A percentile compares a stretch with the other conserved stretches of the same genome.
Conservation (phyloP, 2,329 filamentous ascomycete species). For the Talaromyces islandicus region DNA sequence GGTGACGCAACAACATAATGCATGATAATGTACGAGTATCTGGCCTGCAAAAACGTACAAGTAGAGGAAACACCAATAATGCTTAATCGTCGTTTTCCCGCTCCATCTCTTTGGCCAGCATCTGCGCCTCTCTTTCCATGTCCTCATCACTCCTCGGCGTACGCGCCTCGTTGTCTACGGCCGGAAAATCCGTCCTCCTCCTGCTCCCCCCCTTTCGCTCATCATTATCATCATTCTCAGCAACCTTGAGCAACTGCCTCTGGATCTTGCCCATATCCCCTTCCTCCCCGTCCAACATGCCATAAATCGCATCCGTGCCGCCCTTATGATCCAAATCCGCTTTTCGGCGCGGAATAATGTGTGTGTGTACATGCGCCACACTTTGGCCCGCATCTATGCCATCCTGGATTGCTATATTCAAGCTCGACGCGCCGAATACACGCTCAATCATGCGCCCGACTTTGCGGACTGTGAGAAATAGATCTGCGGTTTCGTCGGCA, state of each 20-base stretch:
- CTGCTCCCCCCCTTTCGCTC: conserved; percentile 12
- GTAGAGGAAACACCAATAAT: not conserved
- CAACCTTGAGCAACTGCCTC: conserved; percentile 44
- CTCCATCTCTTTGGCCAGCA: conserved; percentile 49
- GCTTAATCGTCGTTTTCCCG: conserved; percentile 27
- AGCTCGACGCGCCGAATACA: conserved; percentile 60
- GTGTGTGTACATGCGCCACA: conserved; percentile 87
- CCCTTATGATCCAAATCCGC: conserved; percentile 53
- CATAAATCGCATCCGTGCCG: conserved; percentile 71
- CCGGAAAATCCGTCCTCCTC: conserved; percentile 57
- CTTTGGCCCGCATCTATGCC: conserved; percentile 86
- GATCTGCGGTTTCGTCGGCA: conserved; percentile 66
- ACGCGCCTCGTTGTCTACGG: conserved; percentile 65
- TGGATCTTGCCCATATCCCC: conserved; percentile 73
- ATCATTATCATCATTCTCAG: not conserved
- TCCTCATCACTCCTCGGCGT: conserved; percentile 62
- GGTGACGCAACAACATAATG: not conserved
- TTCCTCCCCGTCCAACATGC: conserved; percentile 73
- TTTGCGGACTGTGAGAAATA: conserved; percentile 80
- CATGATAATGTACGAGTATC: not conserved
- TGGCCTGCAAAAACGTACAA: not conserved
- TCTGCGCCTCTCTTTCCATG: conserved; percentile 72
- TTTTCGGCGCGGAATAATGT: conserved; percentile 71
- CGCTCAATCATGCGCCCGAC: conserved; percentile 69
- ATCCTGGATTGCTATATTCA: conserved; percentile 96